Evolutionary conservation across 352 stramenopile genomes (phyloP), one percentile per base, ranked within the genome.

Genomic region (Globisporangium ultimum): DNA sequence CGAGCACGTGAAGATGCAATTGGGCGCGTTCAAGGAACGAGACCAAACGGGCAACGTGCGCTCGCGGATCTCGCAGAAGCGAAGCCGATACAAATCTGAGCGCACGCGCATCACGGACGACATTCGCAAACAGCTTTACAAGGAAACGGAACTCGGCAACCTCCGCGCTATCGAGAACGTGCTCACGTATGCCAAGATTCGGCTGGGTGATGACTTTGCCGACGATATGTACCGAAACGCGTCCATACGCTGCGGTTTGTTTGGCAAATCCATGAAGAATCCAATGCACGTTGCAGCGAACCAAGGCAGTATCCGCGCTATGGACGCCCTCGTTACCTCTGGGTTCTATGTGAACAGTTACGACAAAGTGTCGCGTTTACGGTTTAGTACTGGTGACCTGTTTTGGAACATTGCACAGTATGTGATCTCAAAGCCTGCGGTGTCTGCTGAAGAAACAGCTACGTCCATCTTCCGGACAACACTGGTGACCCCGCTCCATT

Each of bases 1-100:
- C 34, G 85, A 94, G 62, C 85, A 94, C 54, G 60, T 94, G 53
- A 90, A 88, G 64, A 91, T 92, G 85, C 83, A 91, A 58, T 68
- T 94, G 14, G 85, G 85, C 13, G 85, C 84, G 1, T 91, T 91
- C 63, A 85, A 90, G 52, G 84, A 93, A 57, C 80, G 74, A 24
- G 81, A 91, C 50, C 84, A 93, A 53, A 93, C 82, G 1, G 84
- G 84, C n/a, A 78, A 85, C 42, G 76, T 93, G 32, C 84, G 84
- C 28, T 74, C 78, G 15, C 73, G 78, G 3, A 53, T 88, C 12
- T 48, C 70, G 20, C 46, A 62, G 15, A 61, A 67, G 20, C 58
- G 68, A 40, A 63, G 58, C 28, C 68, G 65, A 24, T 82, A 79
- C 51, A 65, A 68, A 20, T 76, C 77, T 7, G 79, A 91, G 54